phyloP scores from a whole-genome alignment of 2,329 filamentous ascomycete species.

The Alternaria sp. region DNA sequence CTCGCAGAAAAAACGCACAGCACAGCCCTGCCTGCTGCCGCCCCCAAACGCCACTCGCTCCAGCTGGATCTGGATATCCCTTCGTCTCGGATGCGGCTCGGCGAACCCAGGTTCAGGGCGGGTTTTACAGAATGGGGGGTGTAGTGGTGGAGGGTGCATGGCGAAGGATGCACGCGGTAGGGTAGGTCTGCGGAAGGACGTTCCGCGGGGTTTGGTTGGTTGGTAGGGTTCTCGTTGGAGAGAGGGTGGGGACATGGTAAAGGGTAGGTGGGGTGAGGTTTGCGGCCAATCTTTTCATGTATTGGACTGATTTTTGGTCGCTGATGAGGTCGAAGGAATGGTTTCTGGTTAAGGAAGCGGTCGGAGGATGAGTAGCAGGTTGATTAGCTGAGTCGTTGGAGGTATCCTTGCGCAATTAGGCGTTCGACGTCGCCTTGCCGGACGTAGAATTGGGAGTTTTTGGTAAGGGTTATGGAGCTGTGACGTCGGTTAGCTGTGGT shows the following conservation, averaged over 20 bases:
- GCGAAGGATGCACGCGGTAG: neutral
- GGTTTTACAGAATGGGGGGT: neutral
- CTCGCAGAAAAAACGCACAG: neutral
- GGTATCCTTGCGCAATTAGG: conserved; percentile 90
- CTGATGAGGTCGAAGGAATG: neutral
- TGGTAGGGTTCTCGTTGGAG: too few species aligned
- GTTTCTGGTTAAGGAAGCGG: neutral
- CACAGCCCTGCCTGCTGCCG: neutral
- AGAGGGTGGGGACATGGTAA: neutral
- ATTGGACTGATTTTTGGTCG: neutral
- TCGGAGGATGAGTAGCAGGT: neutral
- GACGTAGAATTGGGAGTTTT: conserved; percentile 98
- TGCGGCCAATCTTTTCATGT: neutral
- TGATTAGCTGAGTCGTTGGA: conserved; percentile 82
- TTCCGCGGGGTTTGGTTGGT: neutral
- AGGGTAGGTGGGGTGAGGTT: neutral
- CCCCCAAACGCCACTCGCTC: neutral
- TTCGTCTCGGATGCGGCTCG: neutral
- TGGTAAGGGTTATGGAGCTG: conserved; percentile 93
- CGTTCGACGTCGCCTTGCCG: conserved; percentile 94
- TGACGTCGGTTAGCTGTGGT: neutral
- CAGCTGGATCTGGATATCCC: conserved; percentile 4
- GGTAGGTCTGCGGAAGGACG: neutral
- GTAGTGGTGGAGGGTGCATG: neutral
- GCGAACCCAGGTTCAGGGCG: conserved; percentile 1